Base-by-base conservation (phyloP, 208 protist species). In the Polymyxa betae region DNA sequence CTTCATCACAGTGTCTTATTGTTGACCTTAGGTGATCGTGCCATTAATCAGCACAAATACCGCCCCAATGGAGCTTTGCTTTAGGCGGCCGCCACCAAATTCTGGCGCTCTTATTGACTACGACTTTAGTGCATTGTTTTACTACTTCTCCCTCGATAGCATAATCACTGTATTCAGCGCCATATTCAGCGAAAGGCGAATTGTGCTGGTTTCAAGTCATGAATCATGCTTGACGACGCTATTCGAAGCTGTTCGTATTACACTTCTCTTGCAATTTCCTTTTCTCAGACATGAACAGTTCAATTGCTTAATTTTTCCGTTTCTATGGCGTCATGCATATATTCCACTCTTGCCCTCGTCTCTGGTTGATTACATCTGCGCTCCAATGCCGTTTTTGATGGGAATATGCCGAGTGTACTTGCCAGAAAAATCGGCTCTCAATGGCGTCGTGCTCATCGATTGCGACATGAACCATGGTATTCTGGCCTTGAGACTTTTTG, bases 331-430 rank as follows among this genome's bases (percentile, higher is more conserved):
- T 52, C 93, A 94, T 72, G 92, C 94, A 54, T 94, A 94, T 68
- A 94, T 94, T 1, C 93, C 93, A 1, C 77, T 94, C 0, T 52
- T 94, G 43, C 93, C 93, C 0, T 46, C 45, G 16, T 68, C n/a
- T n/a, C 60, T 94, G 32, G 43, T 94, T 20, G 91, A 94, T 0
- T 94, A 93, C 45, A 32, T 52, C 10, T 92, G 91, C 20, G 93
- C 93, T 32, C 93, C 93, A 16, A 94, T 94, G 93, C 93, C 93
- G 1, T 94, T 93, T 77, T 29, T 94, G n/a, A 92, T 94, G 38
- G 93, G 93, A 43, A 38, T 94, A 1, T 46, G 92, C n/a, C 54
- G 40, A 41, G 90, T 52, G 0, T 43, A 91, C 10, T 24, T 93
- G 12, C 77, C 43, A 24, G 38, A 91, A 60, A 41, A 0, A 29